Base-by-base conservation (phyloP, 176 grass and related monocot genomes). In the Alloteropsis semialata region DNA sequence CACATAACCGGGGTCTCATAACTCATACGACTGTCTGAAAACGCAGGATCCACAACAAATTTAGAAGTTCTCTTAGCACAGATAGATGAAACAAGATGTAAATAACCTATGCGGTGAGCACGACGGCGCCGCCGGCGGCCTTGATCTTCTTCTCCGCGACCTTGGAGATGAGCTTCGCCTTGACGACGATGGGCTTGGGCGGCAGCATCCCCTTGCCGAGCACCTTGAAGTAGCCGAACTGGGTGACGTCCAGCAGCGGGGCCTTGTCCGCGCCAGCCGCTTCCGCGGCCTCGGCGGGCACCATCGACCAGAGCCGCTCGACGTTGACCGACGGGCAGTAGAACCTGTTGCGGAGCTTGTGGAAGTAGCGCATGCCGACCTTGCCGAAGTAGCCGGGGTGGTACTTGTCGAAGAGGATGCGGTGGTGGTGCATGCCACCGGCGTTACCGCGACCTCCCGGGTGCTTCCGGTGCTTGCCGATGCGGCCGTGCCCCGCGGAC, bases 131-230 rank as follows among this genome's bases (percentile, higher is more conserved):
- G 27, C 94, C 94, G 15, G 94, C 84, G 8, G 91, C 91, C 94
- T 97, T 97, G 83, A 97, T 97, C 91, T 97, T 97, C 94, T 97
- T 97, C 73, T 97, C 94, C 11, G 94, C 94, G 30, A 96, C 81
- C 91, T 96, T 96, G 36, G 94, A 93, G 45, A 96, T 80, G 65
- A 92, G 85, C 88, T 96, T 96, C 38, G 94, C 91, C 88, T 93
- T 96, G 22, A 96, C 91, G 54, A 93, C 91, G 80, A 97, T 83
- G 36, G 91, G 88, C 74, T 80, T 86, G 32, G 80, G 58, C 19
- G 88, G 91, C 18, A 97, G 59, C 81, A 84, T 10, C 43, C 91
- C 94, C 80, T 97, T 97, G 6, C 94, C 94, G 50, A 97, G 84
- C 76, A 97, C 94, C 91, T 97, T 97, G 67, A 97, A 97, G 86